Conservation (phyloP, 2,329 filamentous ascomycete genomes). For the Atkinsonella hypoxylon region DNA sequence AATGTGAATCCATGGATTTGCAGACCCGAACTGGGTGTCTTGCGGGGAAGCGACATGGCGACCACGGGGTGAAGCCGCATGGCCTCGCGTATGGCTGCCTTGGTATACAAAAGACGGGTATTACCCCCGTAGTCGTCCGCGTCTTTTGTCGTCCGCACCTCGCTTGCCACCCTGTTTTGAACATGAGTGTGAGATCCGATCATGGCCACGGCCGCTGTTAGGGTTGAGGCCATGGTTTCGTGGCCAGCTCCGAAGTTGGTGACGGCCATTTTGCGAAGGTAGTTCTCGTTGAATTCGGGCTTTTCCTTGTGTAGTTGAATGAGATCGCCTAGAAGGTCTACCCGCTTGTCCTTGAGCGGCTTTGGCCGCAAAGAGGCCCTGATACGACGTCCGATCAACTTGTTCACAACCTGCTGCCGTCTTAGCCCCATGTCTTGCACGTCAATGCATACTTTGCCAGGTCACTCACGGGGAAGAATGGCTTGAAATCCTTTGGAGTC, state of each 20-base stretch:
- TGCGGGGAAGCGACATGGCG: conserved; percentile 37
- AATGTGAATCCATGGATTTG: conserved; percentile 27
- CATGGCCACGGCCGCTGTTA: conserved; percentile 36
- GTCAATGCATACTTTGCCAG: neutral
- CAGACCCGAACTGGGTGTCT: conserved; percentile 26
- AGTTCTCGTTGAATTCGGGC: conserved; percentile 33
- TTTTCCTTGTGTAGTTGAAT: conserved; percentile 32
- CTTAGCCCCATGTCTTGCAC: neutral
- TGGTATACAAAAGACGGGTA: conserved; percentile 11
- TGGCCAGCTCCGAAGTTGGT: conserved; percentile 46
- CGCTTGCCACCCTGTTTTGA: conserved; percentile 21
- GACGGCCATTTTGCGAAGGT: conserved; percentile 38
- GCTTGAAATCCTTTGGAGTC: conserved; percentile 30
- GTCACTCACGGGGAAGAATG: conserved; percentile 36
- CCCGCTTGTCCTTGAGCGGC: conserved; percentile 17
- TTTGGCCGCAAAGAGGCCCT: conserved; percentile 18
- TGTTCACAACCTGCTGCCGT: conserved; percentile 20
- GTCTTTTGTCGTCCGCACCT: conserved; percentile 14
- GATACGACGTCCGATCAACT: conserved; percentile 21
- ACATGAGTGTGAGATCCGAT: conserved; percentile 27
- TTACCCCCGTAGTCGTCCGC: conserved; percentile 8
- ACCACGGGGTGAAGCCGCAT: conserved; percentile 40
- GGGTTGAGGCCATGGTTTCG: conserved; percentile 40
- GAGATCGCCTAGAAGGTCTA: conserved; percentile 34
- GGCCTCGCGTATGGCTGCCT: conserved; percentile 36